Evolutionary conservation across 2,329 filamentous ascomycete genomes (phyloP).

Genomic region (Ilyonectria mors-panacis): DNA sequence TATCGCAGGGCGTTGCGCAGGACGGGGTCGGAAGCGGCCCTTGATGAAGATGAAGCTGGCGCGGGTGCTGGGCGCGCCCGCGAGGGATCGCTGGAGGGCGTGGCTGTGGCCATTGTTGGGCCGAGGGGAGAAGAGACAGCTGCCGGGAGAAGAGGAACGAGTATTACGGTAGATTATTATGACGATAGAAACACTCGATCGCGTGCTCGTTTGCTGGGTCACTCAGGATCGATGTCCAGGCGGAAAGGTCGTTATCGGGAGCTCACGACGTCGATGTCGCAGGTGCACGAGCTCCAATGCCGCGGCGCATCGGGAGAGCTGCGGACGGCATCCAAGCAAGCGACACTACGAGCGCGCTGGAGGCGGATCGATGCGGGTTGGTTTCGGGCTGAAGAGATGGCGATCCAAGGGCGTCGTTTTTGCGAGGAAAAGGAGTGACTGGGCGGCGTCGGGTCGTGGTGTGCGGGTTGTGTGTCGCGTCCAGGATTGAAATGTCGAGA

Average conservation of each 20-base stretch:
- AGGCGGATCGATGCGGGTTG: neutral
- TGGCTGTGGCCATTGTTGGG: slow-evolving; percentile 40
- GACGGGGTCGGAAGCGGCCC: slow-evolving; percentile 71
- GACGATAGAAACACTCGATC: neutral
- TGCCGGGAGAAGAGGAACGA: neutral
- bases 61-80: slow-evolving; percentile 32
- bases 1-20: slow-evolving; percentile 90
- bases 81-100: slow-evolving; percentile 41
- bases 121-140: slow-evolving; percentile 3
- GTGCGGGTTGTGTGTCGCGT: slow-evolving; percentile 6
- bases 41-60: slow-evolving; percentile 37
- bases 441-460: neutral
- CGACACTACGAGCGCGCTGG: slow-evolving; percentile 9
- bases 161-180: neutral
- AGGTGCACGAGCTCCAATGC: slow-evolving; percentile 43
- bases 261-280: slow-evolving; percentile 37
- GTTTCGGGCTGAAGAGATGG: neutral
- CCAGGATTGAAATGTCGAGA: slow-evolving; percentile 3
- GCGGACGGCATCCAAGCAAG: slow-evolving; percentile 44
- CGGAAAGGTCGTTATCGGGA: slow-evolving; percentile 3
- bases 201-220: slow-evolving; percentile 2
- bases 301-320: slow-evolving; percentile 45
- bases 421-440: neutral
- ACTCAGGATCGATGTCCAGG: slow-evolving; percentile 23
- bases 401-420: neutral